Evolutionary conservation across 2,329 filamentous ascomycete genomes (phyloP).

Genomic region (Sclerotinia subarctica): DNA sequence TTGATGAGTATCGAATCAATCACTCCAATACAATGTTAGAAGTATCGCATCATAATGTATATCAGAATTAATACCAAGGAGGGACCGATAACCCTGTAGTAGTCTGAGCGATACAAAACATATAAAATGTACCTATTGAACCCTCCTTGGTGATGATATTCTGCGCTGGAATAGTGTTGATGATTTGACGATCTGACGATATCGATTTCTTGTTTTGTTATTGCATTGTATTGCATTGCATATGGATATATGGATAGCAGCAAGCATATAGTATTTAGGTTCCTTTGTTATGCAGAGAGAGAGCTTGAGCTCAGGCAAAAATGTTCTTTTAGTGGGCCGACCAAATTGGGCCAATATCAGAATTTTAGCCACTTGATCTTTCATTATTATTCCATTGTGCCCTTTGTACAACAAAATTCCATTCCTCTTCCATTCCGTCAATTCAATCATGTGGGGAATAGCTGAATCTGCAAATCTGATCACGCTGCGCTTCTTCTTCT

Average conservation of each 20-base stretch:
- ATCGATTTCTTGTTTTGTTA: neutral
- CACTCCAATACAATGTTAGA: neutral
- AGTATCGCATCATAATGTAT: neutral
- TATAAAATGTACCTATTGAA: slow-evolving; percentile 5
- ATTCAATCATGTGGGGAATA: slow-evolving; percentile 3
- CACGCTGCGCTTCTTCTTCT: neutral
- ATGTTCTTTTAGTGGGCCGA: neutral
- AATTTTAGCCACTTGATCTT: slow-evolving; percentile 9
- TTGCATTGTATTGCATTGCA: neutral
- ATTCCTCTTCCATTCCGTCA: neutral
- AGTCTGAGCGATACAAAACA: neutral
- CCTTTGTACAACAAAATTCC: slow-evolving; percentile 6
- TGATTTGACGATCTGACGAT: neutral
- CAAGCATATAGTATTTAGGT: neutral
- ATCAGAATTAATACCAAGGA: neutral
- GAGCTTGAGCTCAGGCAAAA: neutral
- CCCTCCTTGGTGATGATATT: neutral
- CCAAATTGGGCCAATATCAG: neutral
- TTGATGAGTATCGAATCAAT: neutral
- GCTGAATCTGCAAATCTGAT: neutral
- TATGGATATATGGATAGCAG: no score
- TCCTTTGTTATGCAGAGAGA: neutral
- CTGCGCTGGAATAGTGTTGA: neutral
- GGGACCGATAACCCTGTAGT: neutral
- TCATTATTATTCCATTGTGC: neutral